These are phyloP conservation scores for Aspergillus nanangensis DNA, from an alignment of 495 filamentous ascomycete species.

Conservation along the genomic window DNA sequence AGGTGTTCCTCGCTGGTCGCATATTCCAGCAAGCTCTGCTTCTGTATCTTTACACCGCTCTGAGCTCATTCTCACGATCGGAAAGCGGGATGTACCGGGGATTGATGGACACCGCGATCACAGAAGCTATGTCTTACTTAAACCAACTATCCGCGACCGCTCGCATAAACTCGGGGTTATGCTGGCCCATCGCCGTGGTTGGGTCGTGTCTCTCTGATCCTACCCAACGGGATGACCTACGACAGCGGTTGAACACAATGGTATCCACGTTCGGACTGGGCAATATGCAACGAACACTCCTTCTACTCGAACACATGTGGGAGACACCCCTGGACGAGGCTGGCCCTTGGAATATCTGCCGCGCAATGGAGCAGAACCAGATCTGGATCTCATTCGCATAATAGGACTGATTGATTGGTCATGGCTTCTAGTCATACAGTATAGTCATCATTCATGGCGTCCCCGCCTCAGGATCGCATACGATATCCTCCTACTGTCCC, in stretches of 20 bases:
- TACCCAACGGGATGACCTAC: slow-evolving; percentile 19
- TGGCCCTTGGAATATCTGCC: slow-evolving; percentile 37
- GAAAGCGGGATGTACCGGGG: slow-evolving; percentile 29
- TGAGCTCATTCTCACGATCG: slow-evolving; percentile 22
- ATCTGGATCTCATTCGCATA: slow-evolving; percentile 40
- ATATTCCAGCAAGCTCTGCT: slow-evolving; percentile 36
- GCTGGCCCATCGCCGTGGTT: slow-evolving; percentile 35
- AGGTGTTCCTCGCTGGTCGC: slow-evolving; percentile 29
- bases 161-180: slow-evolving; percentile 33
- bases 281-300: slow-evolving; percentile 33
- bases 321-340: slow-evolving; percentile 20
- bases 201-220: slow-evolving; percentile 24
- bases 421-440: slow-evolving; percentile 9
- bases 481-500: slow-evolving; percentile 18
- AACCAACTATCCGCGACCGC: slow-evolving; percentile 21
- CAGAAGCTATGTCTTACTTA: slow-evolving; percentile 28
- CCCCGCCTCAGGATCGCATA: not conserved
- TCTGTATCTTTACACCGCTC: slow-evolving; percentile 31
- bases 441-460: slow-evolving; percentile 12
- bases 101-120: slow-evolving; percentile 22
- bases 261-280: slow-evolving; percentile 27
- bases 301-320: slow-evolving; percentile 35
- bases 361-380: slow-evolving; percentile 33
- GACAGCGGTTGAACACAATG: slow-evolving; percentile 22
- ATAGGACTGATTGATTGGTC: not conserved